Evolutionary conservation across 208 protist species (phyloP), one percentile per base, ranked within the genome.

Genomic region (Trichomonas tenax): DNA sequence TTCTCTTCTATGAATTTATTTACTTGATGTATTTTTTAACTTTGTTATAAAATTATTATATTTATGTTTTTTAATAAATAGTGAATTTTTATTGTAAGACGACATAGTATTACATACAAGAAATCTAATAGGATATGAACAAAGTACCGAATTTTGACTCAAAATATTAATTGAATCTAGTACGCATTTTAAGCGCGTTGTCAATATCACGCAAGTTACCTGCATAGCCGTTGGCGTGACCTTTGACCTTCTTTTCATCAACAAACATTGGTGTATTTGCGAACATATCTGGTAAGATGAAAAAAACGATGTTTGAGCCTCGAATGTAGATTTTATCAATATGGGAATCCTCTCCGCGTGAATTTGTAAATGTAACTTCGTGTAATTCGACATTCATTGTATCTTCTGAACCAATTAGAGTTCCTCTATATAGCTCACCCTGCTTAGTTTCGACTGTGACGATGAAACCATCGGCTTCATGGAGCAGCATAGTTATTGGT

Each of bases 361-460:
- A 40, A 93, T 93, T 93, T 58, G 86, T 93, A 51, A 49, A 93
- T n/a, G 86, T 93, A 34, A 93, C 86, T 15, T 93, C 86, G 6
- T 34, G 14, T 38, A 93, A 38, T 51, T 93, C 86, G 38, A 41
- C 41, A 93, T 93, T 93, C 86, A 93, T 93, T 8, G 11, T 44
- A 51, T 93, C 86, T 93, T 93, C 86, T 38, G 86, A 51, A 34
- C 44, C 86, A 34, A 48, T 31, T 36, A 93, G 44, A 51, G 44
- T 93, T 93, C 86, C 86, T 51, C 86, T 48, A 93, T 93, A 93
- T 8, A 93, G 21, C 31, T 93, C 86, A 38, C 86, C 86, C 31
- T 41, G 41, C 44, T 93, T 93, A n/a, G 44, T 34, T 93, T 93
- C 86, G 0, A 93, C 31, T 58, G 86, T 51, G 1, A 93, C 86